phyloP scores from a whole-genome alignment of 371 early-diverging fungal species.

The Nematocida ausubeli region DNA sequence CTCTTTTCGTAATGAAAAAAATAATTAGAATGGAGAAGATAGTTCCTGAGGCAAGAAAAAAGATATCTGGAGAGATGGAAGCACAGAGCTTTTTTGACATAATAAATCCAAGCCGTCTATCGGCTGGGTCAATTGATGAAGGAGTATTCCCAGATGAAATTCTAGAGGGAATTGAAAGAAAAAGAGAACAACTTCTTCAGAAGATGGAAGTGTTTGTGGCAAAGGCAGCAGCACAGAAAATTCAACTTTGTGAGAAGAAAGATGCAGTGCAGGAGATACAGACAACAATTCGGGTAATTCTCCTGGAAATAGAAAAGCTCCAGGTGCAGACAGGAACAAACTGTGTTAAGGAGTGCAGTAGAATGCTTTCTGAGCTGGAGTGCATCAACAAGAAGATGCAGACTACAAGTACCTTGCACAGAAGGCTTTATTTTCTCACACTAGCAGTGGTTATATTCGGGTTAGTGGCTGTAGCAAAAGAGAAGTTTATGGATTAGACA shows the following conservation, averaged over 20 bases:
- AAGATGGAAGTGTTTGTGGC: neutral
- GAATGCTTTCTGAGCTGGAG: slow-evolving; percentile 22
- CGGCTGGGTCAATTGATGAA: slow-evolving; percentile 14
- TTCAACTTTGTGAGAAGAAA: neutral
- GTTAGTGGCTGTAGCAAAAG: too few species aligned
- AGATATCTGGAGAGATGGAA: neutral
- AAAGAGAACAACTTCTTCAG: slow-evolving; percentile 5
- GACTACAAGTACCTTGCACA: neutral
- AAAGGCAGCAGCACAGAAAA: neutral
- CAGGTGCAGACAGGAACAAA: slow-evolving; percentile 22
- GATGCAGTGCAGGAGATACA: neutral
- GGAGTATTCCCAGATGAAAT: slow-evolving; percentile 42
- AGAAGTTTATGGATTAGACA: too few species aligned
- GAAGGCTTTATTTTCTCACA: neutral
- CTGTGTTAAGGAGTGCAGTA: slow-evolving; percentile 24
- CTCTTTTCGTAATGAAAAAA: slow-evolving; percentile 29
- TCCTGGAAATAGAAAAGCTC: slow-evolving; percentile 37
- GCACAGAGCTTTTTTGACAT: slow-evolving; percentile 2
- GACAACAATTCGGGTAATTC: neutral
- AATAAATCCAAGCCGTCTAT: neutral
- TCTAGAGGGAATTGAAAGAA: slow-evolving; percentile 5
- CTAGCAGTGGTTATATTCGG: neutral
- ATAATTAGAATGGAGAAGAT: neutral
- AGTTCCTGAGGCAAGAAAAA: neutral
- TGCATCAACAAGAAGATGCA: neutral